Evolutionary conservation across 305 asterid genomes (phyloP).

Genomic region (Fraxinus angustifolia): DNA sequence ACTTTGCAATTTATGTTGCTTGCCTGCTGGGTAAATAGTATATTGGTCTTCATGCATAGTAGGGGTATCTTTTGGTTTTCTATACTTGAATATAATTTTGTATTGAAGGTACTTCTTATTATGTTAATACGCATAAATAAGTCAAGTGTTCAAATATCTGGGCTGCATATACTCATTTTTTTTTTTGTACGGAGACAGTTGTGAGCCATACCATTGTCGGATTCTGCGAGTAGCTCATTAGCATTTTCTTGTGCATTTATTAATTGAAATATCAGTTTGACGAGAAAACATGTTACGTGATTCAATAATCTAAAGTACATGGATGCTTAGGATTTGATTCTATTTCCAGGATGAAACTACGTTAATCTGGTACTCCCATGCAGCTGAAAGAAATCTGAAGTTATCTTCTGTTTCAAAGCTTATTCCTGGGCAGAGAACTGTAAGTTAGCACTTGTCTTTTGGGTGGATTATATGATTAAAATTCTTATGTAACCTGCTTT

Average conservation of each 20-base stretch:
- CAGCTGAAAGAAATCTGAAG: conserved; percentile 72
- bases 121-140: neutral
- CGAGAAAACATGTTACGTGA: neutral
- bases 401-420: conserved; percentile 71
- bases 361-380: conserved; percentile 78
- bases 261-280: conserved; percentile 1
- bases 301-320: neutral
- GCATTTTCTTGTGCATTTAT: neutral
- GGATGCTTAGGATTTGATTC: conserved; percentile 12
- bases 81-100: neutral
- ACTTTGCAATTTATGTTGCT: neutral
- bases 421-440: conserved; percentile 96
- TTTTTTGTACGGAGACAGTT: neutral
- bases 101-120: neutral
- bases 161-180: neutral
- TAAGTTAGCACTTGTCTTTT: conserved; percentile 44
- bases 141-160: neutral
- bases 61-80: neutral
- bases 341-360: conserved; percentile 81
- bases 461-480: conserved; percentile 19
- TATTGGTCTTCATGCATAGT: neutral
- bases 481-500: conserved; percentile 18
- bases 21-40: neutral
- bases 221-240: neutral
- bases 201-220: neutral